Evolutionary conservation across 2,329 filamentous ascomycete species (phyloP).

Genomic region (Trichophyton mentagrophytes): DNA sequence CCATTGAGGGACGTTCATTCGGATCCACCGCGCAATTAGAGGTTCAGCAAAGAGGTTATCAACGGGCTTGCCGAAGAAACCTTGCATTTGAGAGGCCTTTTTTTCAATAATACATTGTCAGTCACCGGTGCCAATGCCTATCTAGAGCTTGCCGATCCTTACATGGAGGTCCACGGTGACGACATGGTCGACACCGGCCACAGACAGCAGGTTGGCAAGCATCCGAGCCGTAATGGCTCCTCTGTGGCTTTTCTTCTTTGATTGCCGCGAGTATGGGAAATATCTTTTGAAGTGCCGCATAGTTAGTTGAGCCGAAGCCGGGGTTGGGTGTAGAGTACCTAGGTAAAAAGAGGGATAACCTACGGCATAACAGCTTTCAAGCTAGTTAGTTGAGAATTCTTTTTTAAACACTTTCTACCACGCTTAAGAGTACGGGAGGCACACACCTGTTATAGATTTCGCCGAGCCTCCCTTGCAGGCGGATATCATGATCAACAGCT

Average conservation of each 20-base stretch:
- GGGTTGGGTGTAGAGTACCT: not conserved
- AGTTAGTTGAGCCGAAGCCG: too few species aligned
- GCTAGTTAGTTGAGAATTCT: slow-evolving; percentile 12
- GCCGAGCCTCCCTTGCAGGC: slow-evolving; percentile 96
- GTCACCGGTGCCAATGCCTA: not conserved
- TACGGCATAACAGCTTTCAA: slow-evolving; percentile 36
- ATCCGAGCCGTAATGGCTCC: slow-evolving; percentile 94
- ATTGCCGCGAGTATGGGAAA: slow-evolving; percentile 98
- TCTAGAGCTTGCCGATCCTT: slow-evolving; percentile 20
- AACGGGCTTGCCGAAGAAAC: slow-evolving; percentile 94
- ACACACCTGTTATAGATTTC: slow-evolving; percentile 84
- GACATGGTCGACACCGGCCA: slow-evolving; percentile 93
- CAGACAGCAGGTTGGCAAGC: slow-evolving; percentile 85
- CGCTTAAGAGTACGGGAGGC: not conserved
- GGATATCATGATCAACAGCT: slow-evolving; percentile 97
- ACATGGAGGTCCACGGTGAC: slow-evolving; percentile 92
- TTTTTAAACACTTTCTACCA: not conserved
- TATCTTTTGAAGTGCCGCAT: slow-evolving; percentile 40
- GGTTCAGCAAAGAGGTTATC: slow-evolving; percentile 96
- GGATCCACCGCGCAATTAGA: slow-evolving; percentile 89
- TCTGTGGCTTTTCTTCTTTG: slow-evolving; percentile 96
- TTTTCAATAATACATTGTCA: not conserved
- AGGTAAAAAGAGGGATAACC: slow-evolving; percentile 17
- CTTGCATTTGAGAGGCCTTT: slow-evolving; percentile 89
- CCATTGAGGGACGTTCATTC: slow-evolving; percentile 77